Conservation (phyloP, 129 eudicot species). For the Apium graveolens region DNA sequence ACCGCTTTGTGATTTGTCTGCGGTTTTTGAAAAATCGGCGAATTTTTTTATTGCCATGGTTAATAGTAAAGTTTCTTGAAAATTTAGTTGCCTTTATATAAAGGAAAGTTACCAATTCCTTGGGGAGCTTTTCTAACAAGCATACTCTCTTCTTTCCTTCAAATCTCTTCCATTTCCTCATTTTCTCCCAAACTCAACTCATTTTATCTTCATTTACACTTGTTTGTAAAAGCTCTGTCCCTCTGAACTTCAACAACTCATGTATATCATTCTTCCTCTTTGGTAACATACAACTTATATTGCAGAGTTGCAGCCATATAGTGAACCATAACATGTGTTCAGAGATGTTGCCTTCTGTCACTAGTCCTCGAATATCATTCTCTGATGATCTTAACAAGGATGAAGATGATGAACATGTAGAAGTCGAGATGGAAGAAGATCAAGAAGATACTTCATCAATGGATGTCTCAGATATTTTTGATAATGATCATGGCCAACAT, state of each 20-base stretch:
- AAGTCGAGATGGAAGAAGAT: neutral
- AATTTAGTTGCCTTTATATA: slow-evolving; percentile 8
- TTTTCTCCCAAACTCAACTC: too few relatives aligned
- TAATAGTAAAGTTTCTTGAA: too few relatives aligned
- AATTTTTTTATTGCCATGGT: too few relatives aligned
- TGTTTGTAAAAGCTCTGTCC: neutral
- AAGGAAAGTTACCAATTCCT: slow-evolving; percentile 1
- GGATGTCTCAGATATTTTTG: slow-evolving; percentile 6
- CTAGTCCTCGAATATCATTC: slow-evolving; percentile 41
- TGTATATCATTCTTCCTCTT: neutral
- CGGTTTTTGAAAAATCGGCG: too few relatives aligned
- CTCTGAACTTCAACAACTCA: neutral
- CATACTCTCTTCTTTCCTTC: neutral
- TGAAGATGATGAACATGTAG: neutral
- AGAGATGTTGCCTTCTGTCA: slow-evolving; percentile 12
- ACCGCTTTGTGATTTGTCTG: too few relatives aligned
- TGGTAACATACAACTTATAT: neutral
- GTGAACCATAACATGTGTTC: slow-evolving; percentile 8
- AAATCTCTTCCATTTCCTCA: neutral
- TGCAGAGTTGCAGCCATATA: neutral
- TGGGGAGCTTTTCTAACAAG: neutral
- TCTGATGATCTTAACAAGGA: slow-evolving; percentile 25
- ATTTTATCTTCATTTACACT: neutral
- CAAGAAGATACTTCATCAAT: slow-evolving; percentile 9
- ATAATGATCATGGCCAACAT: slow-evolving; percentile 9